phyloP scores from a whole-genome alignment of 495 filamentous ascomycete genomes.

The Talaromyces borbonicus region DNA sequence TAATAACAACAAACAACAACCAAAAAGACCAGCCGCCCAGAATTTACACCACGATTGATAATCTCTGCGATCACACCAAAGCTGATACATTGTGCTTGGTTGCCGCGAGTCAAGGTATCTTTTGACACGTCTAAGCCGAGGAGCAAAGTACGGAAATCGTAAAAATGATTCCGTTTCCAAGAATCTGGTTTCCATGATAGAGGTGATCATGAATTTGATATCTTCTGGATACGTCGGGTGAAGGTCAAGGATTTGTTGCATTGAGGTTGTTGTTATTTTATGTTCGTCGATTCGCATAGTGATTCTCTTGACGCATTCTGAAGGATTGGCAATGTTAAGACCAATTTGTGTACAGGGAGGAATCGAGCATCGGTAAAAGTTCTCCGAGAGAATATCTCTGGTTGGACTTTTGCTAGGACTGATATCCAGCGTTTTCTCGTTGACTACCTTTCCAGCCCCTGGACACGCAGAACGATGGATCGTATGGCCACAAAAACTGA shows the following conservation, averaged over 20 bases:
- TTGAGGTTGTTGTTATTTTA: conserved; percentile 3
- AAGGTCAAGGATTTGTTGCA: neutral
- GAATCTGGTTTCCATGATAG: conserved; percentile 4
- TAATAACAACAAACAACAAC: conserved; percentile 3
- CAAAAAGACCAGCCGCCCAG: conserved; percentile 5
- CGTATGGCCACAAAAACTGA: conserved; percentile 1
- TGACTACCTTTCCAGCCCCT: neutral
- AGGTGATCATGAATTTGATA: conserved; percentile 7
- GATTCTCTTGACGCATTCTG: neutral
- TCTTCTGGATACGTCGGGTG: conserved; percentile 1
- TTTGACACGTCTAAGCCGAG: conserved; percentile 3
- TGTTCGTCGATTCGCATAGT: neutral
- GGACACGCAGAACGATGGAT: neutral
- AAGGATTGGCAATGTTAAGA: neutral
- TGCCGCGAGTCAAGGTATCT: conserved; percentile 4
- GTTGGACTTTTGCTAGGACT: neutral
- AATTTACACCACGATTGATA: conserved; percentile 8
- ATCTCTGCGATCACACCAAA: conserved; percentile 7
- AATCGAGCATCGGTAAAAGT: conserved; percentile 4
- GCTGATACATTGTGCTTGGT: conserved; percentile 5
- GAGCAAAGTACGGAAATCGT: conserved; percentile 5
- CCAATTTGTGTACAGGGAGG: conserved; percentile 1
- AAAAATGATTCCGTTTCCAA: conserved; percentile 2
- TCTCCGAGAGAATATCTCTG: conserved; percentile 5
- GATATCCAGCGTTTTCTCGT: conserved; percentile 3